A percentile compares a stretch with the other conserved stretches of the same genome.
Conservation (phyloP, 495 filamentous ascomycete genomes). For the Staphylotrichum longicolle region DNA sequence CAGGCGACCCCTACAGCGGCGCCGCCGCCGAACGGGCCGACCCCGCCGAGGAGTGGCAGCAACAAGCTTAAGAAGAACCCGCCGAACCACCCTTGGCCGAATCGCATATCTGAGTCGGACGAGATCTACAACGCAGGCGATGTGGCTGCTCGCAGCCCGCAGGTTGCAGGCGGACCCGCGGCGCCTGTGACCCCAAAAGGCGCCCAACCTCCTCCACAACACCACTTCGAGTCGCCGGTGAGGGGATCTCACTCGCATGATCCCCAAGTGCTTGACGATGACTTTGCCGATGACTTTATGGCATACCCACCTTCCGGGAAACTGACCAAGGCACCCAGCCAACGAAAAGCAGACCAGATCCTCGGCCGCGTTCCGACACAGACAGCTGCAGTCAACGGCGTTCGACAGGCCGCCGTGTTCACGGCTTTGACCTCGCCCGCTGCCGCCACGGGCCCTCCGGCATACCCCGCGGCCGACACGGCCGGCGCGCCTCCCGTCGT, state of each 20-base stretch:
- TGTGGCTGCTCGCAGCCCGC: background rate
- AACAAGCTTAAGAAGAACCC: constrained; percentile 51
- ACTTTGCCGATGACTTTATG: constrained; percentile 19
- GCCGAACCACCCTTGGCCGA: constrained; percentile 41
- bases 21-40: constrained; percentile 23
- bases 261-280: constrained; percentile 10
- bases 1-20: constrained; percentile 28
- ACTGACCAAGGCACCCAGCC: constrained; percentile 27
- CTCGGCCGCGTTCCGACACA: constrained; percentile 27
- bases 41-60: constrained; percentile 41
- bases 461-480: background rate
- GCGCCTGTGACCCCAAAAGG: background rate
- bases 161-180: background rate
- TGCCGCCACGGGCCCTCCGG: background rate
- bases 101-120: constrained; percentile 35
- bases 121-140: constrained; percentile 16
- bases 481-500: background rate
- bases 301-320: constrained; percentile 20
- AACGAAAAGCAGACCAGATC: constrained; percentile 33
- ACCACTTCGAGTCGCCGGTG: background rate
- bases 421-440: background rate
- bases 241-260: background rate
- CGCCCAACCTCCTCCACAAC: constrained; percentile 2
- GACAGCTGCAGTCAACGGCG: background rate
- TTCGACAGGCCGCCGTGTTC: constrained; percentile 9